These are phyloP conservation scores for Macrophomina pseudophaseolina DNA, from an alignment of 2,329 filamentous ascomycete species.

Conservation along the genomic window DNA sequence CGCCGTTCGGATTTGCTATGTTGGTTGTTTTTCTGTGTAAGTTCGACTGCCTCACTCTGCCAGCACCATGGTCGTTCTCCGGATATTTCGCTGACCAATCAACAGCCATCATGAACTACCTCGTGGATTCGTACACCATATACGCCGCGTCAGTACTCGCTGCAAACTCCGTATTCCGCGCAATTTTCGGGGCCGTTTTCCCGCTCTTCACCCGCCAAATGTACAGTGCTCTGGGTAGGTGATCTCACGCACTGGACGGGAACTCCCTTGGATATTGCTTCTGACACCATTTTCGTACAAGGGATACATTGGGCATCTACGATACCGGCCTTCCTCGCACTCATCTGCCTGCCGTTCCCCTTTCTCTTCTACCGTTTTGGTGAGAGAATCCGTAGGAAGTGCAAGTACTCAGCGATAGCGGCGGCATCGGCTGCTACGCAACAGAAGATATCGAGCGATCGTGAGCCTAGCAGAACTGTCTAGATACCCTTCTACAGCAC, in stretches of 20 bases:
- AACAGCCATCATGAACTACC: slow-evolving; percentile 45
- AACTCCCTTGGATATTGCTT: neutral
- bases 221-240: slow-evolving; percentile 44
- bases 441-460: neutral
- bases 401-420: slow-evolving; percentile 72
- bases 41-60: neutral
- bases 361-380: slow-evolving; percentile 79
- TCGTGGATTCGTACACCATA: slow-evolving; percentile 64
- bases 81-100: fast-evolving
- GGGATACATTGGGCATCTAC: slow-evolving; percentile 79
- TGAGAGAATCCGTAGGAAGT: slow-evolving; percentile 64
- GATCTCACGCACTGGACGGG: neutral
- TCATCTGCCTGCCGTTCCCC: slow-evolving; percentile 74
- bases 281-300: neutral
- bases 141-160: slow-evolving; percentile 78
- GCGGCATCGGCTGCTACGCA: slow-evolving; percentile 34
- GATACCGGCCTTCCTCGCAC: slow-evolving; percentile 74
- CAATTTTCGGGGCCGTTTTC: slow-evolving; percentile 77
- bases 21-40: slow-evolving; percentile 66
- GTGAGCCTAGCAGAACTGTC: neutral
- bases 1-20: slow-evolving; percentile 63
- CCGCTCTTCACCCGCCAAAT: slow-evolving; percentile 77
- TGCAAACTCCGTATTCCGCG: slow-evolving; percentile 79
- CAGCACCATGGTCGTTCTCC: too few species aligned
- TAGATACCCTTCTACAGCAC: neutral